Base-by-base conservation (phyloP, 225 moss, liverwort and hornwort species). In the Anthoceros angustus region DNA sequence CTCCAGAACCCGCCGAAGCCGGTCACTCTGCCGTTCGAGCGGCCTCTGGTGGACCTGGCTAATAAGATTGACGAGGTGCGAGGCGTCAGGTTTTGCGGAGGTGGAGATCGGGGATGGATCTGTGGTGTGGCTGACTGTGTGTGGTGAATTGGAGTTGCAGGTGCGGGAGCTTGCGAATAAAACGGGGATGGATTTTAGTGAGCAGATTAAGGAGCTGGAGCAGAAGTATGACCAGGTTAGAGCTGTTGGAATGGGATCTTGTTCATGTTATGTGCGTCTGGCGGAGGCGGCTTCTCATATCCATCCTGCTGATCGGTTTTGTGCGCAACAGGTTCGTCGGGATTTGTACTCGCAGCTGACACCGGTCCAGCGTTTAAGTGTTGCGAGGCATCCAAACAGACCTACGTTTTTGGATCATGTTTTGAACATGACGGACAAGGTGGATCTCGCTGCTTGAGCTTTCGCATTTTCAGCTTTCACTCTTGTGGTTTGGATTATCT, bases 321-420 rank as follows among this genome's bases (percentile, higher is more conserved):
- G 23, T 20, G 55, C 55, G 32, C 55, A 55, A 20, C 82, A 98
- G 95, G 88, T 98, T 45, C 95, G 95, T 39, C 75, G 78, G 62
- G 95, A 91, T 71, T 67, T 98, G 69, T 98, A 98, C 64, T 80
- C 82, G 78, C 83, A 85, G 64, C 78, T 98, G 62, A 91, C 95
- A 42, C 91, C 95, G 62, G 91, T 98, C 67, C 95, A 98, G 73
- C 80, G 95, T 43, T 81, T 98, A 45, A 98, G 88, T 65, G 95
- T 98, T 41, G 95, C 95, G 64, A 86, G 95, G 61, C 95, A 98
- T 74, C 95, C 95, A 6, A 90, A 86, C 75, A 83, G 95, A 60
- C 95, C 95, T 38, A 98, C 95, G 50, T 91, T 91, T 77, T 76
- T 98, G 71, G 95, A 98, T 79, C 95, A 98, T 71, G 87, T 98